phyloP scores from a whole-genome alignment of 306 rosid species.

The Begonia loranthoides region DNA sequence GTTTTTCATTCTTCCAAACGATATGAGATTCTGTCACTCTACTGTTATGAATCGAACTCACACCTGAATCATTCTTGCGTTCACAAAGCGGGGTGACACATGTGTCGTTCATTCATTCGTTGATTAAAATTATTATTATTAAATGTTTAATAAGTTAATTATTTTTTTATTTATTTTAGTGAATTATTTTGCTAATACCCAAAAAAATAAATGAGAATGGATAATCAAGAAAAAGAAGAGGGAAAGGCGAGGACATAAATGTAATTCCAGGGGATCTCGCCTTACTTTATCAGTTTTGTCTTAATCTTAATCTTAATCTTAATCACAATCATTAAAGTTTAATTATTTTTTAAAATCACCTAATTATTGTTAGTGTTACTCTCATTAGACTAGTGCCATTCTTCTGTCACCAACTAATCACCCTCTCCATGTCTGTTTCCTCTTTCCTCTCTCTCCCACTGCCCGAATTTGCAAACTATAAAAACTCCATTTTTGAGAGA shows the following conservation, averaged over 20 bases:
- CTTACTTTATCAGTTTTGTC: background rate
- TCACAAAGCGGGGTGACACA: no score
- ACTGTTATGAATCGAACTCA: no score
- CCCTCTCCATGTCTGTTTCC: background rate
- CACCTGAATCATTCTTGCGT: no score
- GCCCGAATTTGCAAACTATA: background rate
- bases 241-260: background rate
- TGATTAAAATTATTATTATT: no score
- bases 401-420: conserved; percentile 1
- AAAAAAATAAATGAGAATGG: background rate
- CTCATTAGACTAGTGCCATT: background rate
- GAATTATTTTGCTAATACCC: background rate
- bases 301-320: no score
- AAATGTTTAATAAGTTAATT: no score
- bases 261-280: background rate
- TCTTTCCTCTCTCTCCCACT: background rate
- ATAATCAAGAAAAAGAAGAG: background rate
- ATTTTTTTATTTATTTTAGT: no score
- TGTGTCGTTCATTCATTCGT: no score
- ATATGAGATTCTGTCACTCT: no score
- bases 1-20: no score
- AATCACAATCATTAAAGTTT: background rate
- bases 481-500: background rate
- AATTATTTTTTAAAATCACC: background rate
- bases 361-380: background rate